Base-by-base conservation (phyloP, 768 basidiomycete species). In the Hortiboletus campestris region DNA sequence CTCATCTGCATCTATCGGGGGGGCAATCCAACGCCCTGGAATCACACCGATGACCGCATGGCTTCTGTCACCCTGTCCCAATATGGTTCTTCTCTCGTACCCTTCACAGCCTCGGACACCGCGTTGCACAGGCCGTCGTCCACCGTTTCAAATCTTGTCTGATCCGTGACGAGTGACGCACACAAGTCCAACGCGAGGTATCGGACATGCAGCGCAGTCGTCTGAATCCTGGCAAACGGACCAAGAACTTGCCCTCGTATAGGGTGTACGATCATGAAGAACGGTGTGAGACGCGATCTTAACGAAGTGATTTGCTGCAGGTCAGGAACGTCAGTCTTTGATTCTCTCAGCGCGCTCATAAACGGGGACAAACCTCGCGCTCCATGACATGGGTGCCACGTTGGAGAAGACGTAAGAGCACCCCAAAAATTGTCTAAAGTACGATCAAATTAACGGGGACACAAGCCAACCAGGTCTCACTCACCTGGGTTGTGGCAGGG, bases 201-300 rank as follows among this genome's bases (percentile, higher is more conserved):
- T 53, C 84, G 80, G 41, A 85, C 58, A 20, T 68, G 65, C 36
- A 74, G 71, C 28, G 32, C 63, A 14, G 72, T 57, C 3, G 54
- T 35, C 14, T 83, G 79, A n/a, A 97, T 73, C 67, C 83, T 88
- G 49, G 75, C 70, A 73, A 85, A 98, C 22, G 95, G 95, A 0
- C 95, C 96, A 16, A 75, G 73, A 32, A 94, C 65, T 51, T 77
- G 74, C 10, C 94, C 94, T 46, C 85, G 88, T 29, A 75, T 74
- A n/a, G 90, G 78, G 68, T 97, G 94, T 11, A 72, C 75, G 43
- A 95, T 78, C 64, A 76, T 78, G 74, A 97, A 98, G 73, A 85
- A 97, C 19, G 94, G 93, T 11, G 80, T 72, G 8, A 96, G 75
- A 22, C 87, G 84, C 17, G 82, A 77, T 55, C 78, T 76, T 46